A percentile compares a stretch with the other conserved stretches of the same genome.
phyloP scores from a whole-genome alignment of 192 early-diverging fungal genomes.

The Borealophlyctis nickersoniae region DNA sequence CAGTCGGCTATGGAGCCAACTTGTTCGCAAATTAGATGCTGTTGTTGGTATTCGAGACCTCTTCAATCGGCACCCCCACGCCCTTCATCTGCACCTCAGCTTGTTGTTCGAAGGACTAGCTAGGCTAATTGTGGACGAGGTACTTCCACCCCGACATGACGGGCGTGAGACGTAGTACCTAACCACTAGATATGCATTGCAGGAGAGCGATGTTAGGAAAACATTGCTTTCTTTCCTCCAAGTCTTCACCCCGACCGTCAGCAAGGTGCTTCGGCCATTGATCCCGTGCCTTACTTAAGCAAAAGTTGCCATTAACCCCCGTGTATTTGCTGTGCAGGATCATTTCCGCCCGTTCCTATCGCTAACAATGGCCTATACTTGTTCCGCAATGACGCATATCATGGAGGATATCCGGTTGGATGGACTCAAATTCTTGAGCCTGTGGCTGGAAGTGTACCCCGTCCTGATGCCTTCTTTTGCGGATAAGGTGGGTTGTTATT shows the following conservation, averaged over 20 bases:
- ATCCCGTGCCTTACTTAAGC: background rate
- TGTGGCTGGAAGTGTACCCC: constrained; percentile 66
- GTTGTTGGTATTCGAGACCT: constrained; percentile 45
- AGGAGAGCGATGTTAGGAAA: constrained; percentile 29
- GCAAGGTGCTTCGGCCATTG: constrained; percentile 39
- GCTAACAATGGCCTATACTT: constrained; percentile 73
- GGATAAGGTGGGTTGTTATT: constrained; percentile 51
- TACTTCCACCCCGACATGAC: constrained; percentile 1
- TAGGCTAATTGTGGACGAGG: constrained; percentile 45
- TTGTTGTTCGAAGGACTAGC: constrained; percentile 40
- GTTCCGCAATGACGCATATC: constrained; percentile 88
- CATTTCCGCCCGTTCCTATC: constrained; percentile 78
- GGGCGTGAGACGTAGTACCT: background rate
- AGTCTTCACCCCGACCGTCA: constrained; percentile 15
- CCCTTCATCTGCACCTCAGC: constrained; percentile 42
- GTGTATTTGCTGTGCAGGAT: constrained; percentile 28
- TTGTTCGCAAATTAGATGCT: constrained; percentile 30
- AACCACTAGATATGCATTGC: background rate
- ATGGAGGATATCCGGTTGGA: constrained; percentile 80
- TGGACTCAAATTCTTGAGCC: constrained; percentile 72
- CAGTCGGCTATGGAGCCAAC: background rate
- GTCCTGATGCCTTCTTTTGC: constrained; percentile 61
- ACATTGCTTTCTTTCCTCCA: constrained; percentile 15
- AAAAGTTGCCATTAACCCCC: background rate
- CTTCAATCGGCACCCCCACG: constrained; percentile 31